Evolutionary conservation across 805 yeast genomes (phyloP), one percentile per base, ranked within the genome.

Genomic region (Starmerella khaoyaiensis): DNA sequence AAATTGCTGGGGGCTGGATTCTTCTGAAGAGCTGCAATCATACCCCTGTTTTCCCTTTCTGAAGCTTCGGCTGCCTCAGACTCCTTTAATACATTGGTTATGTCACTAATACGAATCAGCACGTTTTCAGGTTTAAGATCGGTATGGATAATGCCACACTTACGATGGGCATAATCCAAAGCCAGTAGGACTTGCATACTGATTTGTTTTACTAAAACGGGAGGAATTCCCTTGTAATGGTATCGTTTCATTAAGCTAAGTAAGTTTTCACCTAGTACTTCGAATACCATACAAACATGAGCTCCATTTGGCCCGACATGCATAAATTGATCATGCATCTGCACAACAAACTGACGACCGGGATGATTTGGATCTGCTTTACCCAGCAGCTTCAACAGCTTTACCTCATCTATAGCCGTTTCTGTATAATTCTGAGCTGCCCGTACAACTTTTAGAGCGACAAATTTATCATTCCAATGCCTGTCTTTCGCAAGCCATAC

Each of bases 251-350:
- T 83, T 48, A 90, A 64, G 16, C 94, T 86, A 36, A 90, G 63
- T 48, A 90, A 58, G 55, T 84, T 87, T 58, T 90, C 99, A 16
- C 99, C 99, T 44, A 90, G 64, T 0, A 90, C 94, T 60, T 90
- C 98, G 57, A 90, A 90, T 1, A 87, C 96, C 97, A 90, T 90
- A 41, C 90, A 87, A 9, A 84, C 77, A 59, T 90, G 99, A 2
- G 71, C 67, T 1, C 99, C 99, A 58, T 90, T 83, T 4, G 82
- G 84, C 1, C 98, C 98, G 28, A 64, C 60, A 54, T 87, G 94
- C 39, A 74, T 72, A 56, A 90, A 90, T 41, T 79, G 73, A 58
- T 90, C 97, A 40, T 83, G 59, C 28, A 90, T 63, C 36, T 74
- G 76, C 32, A 90, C 79, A 18, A 87, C 78, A 57, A 79, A 82